These are phyloP conservation scores for Yamadazyma philogaea DNA, from an alignment of 805 yeast species.

Conservation along the genomic window DNA sequence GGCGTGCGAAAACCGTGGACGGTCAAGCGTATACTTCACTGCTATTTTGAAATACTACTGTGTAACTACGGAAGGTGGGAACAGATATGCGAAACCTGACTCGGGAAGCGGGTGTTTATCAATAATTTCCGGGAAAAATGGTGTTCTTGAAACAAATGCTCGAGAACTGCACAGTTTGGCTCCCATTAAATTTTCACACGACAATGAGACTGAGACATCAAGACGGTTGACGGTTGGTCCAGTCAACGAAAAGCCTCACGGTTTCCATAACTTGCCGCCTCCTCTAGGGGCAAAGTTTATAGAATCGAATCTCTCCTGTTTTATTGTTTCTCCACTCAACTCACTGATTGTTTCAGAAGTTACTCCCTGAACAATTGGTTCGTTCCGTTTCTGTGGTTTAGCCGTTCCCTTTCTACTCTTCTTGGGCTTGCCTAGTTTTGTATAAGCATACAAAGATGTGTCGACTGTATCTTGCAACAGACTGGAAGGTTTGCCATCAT, in stretches of 20 bases:
- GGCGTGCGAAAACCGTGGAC: conserved; percentile 1
- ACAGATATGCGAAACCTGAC: too few species aligned
- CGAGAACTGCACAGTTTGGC: not conserved
- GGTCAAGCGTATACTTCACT: not conserved
- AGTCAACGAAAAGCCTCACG: too few species aligned
- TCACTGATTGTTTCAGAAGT: conserved; percentile 5
- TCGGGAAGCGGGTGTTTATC: too few species aligned
- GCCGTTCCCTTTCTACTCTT: not conserved
- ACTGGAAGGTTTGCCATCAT: conserved; percentile 21
- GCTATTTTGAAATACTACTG: not conserved
- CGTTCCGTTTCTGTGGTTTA: not conserved
- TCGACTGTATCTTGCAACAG: conserved; percentile 34
- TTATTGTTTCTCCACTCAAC: conserved; percentile 27
- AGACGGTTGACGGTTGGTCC: too few species aligned
- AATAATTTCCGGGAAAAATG: too few species aligned
- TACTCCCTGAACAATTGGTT: conserved; percentile 3
- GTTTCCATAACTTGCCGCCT: conserved; percentile 54
- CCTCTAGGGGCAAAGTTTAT: conserved; percentile 57
- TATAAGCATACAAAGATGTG: conserved; percentile 27
- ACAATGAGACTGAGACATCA: not conserved
- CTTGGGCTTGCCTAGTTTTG: conserved; percentile 12
- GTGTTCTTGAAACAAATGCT: too few species aligned
- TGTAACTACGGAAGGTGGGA: too few species aligned
- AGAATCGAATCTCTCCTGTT: conserved; percentile 43
- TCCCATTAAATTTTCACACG: not conserved